Evolutionary conservation across 2,329 filamentous ascomycete genomes (phyloP).

Genomic region (Phaeomoniella chlamydospora): DNA sequence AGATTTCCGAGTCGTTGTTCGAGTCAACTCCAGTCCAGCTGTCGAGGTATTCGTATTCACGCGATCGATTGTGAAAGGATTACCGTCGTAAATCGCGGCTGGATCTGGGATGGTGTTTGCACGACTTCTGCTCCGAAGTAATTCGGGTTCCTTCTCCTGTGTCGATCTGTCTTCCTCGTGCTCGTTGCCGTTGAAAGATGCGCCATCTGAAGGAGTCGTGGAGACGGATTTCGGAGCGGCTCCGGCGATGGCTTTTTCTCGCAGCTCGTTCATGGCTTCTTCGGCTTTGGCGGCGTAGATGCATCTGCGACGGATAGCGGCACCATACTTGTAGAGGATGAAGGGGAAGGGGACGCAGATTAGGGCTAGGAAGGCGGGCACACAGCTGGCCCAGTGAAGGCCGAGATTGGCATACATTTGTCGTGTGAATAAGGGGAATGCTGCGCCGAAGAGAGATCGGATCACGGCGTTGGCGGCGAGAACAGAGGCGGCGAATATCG

Average conservation of each 20-base stretch:
- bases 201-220: not conserved
- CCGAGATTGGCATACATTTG: slow-evolving; percentile 38
- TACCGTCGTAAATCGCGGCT: slow-evolving; percentile 13
- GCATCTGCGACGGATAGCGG: slow-evolving; percentile 39
- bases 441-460: slow-evolving; percentile 62
- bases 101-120: not conserved
- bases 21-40: slow-evolving; percentile 7
- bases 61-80: slow-evolving; percentile 17
- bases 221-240: not conserved
- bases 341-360: slow-evolving; percentile 61
- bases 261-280: slow-evolving; percentile 9
- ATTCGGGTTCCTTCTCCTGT: not conserved
- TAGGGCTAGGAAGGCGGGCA: slow-evolving; percentile 61
- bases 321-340: slow-evolving; percentile 61
- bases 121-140: not conserved
- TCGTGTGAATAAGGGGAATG: slow-evolving; percentile 61
- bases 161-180: too few relatives aligned
- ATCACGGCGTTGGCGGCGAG: slow-evolving; percentile 68
- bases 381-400: slow-evolving; percentile 60
- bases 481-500: slow-evolving; percentile 60
- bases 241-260: slow-evolving; percentile 5
- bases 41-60: slow-evolving; percentile 17
- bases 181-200: too few relatives aligned
- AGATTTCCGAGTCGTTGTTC: slow-evolving; percentile 5
- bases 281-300: slow-evolving; percentile 10